Evolutionary conservation across 1,284 basidiomycete species (phyloP), one percentile per base, ranked within the genome.

Genomic region (Fomitiporia mediterranea): DNA sequence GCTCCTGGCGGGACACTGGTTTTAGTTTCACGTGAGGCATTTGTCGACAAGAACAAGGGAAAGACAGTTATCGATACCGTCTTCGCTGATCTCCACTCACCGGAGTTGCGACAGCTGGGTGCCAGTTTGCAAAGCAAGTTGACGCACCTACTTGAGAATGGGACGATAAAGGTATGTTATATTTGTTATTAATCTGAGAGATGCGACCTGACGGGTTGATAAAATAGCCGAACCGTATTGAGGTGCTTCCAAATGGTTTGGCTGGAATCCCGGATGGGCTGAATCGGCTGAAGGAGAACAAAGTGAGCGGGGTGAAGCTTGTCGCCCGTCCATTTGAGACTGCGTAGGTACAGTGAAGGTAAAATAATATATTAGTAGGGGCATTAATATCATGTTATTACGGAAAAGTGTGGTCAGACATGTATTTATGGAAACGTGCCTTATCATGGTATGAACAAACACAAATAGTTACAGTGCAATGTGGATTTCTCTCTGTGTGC

Each of bases 231-330:
- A 74, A 73, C 59, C 64, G 65, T 1, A 62, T 72, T 2, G 74
- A 80, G 61, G 66, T 80, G 8, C 63, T 83, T 2, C 69, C 74
- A 0, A 66, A 67, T 30, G 81, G 82, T 4, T 65, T 84, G 7
- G 61, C 61, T 2, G 79, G 75, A 2, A 74, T 83, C 15, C 46
- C 62, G 0, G 69, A 58, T 7, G 82, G 77, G 0, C 61, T 84
- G 52, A 65, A 72, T 32, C 67, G 68, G 55, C 48, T 83, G 64
- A 65, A 68, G 59, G 60, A 64, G 1, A 66, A 70, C 7, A 61
- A 74, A 51, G 70, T 82, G 13, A 81, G 77, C 25, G 78, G 72
- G 2, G 63, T 66, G n/a, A 82, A 84, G 62, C 66, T 84, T 8
- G 68, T 83, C 11, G 75, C 62, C 1, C 72, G 65, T 43, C 79